Percentiles rank a stretch among this genome's conserved stretches.
Evolutionary conservation across 305 asterid species (phyloP).

Genomic region (Fraxinus dipetala): DNA sequence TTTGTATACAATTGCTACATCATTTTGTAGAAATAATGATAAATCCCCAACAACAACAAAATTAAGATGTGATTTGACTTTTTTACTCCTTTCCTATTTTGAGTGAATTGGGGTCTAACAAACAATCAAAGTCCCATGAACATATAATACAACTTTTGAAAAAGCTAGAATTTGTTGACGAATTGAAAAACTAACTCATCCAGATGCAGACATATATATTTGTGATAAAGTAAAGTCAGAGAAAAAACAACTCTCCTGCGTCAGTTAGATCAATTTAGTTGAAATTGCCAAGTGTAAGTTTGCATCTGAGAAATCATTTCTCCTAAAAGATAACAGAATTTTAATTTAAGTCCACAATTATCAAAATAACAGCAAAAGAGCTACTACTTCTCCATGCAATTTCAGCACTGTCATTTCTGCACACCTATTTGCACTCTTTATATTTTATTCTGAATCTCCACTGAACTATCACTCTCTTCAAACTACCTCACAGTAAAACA

Average conservation of each 20-base stretch:
- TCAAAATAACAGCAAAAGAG: background rate
- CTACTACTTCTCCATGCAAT: background rate
- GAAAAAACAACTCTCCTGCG: background rate
- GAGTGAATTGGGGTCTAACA: background rate
- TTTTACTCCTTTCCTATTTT: background rate
- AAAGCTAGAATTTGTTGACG: background rate
- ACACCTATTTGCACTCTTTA: background rate
- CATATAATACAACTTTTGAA: background rate
- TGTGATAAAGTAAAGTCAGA: background rate
- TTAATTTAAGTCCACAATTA: background rate
- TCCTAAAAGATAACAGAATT: background rate
- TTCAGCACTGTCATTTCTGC: background rate
- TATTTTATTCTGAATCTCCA: background rate
- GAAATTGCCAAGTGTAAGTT: background rate
- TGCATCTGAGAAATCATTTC: background rate
- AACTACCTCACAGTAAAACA: background rate
- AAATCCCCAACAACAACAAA: background rate
- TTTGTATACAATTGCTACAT: background rate
- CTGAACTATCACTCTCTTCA: background rate
- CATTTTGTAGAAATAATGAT: background rate
- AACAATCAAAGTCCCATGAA: background rate
- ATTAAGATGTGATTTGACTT: background rate
- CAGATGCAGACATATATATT: background rate
- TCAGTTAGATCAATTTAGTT: background rate
- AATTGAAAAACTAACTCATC: background rate